Base-by-base conservation (phyloP, 192 early-diverging fungal genomes). In the Spinellus fusiger region DNA sequence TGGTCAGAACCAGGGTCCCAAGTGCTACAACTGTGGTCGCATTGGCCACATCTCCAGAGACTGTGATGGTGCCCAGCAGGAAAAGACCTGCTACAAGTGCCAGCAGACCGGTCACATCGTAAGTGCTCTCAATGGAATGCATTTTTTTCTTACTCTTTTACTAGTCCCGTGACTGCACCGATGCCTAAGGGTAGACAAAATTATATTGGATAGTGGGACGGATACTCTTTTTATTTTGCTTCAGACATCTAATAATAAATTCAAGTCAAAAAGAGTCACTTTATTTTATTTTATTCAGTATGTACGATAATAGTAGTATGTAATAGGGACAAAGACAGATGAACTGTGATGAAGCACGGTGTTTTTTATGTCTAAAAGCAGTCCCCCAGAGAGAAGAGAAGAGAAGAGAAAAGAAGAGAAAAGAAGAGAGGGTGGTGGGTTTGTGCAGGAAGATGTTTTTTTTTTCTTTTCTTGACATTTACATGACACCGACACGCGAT, bases 81-180 rank as follows among this genome's bases (percentile, higher is more conserved):
- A 65, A 27, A 76, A 75, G 71, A 63, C 65, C 28, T 80, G 78
- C 53, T 77, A 71, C 71, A 80, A 80, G 65, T 80, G 78, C 56
- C 70, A 77, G 35, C 64, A 80, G 59, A 59, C 71, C 48, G 78
- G 78, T 51, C 72, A 74, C 46, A 64, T 74, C 54, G 64, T 66
- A 66, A 66, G 49, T 56, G 4, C 5, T 0, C 7, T 15, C 16
- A 54, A 29, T 29, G 12, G 23, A 1, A 15, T 23, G 4, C 23
- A 20, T 7, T 5, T 28, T 29, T 23, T 5, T 25, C 32, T 25
- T 54, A 29, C 32, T 10, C 16, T 27, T 54, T 54, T n/a, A 15
- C 18, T 3, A 54, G 53, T 57, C 55, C 16, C 55, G 55, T 57
- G 55, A 57, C 26, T 57, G 55, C 55, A 12, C 55, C 31, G 25